Base-by-base conservation (phyloP, 106 monocot genomes). In the Phalaenopsis aphrodite region DNA sequence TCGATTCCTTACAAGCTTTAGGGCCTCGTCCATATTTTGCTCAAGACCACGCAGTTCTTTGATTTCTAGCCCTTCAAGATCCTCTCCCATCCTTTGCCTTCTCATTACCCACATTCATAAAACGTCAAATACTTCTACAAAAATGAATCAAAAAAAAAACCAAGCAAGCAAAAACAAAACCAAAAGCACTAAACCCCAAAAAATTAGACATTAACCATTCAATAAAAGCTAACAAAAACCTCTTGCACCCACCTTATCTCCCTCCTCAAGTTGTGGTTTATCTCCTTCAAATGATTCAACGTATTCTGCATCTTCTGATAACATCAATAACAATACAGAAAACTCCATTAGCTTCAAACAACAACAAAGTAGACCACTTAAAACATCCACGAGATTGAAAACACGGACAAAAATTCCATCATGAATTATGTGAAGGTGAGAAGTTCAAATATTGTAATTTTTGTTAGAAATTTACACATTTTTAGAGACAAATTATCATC, bases 1-100 rank as follows among this genome's bases (percentile, higher is more conserved):
- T 38, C 89, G 84, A 15, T 79, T 74, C 38, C 95, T 88, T 45
- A 93, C 93, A 67, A 82, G 77, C 77, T 81, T 89, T 75, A 91
- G 77, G 41, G 93, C 75, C 11, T 75, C 76, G 41, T 93, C 91
- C 72, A 95, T 77, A 82, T 86, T 87, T 85, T 91, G 89, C 85
- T 95, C 95, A 86, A 95, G 93, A 84, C 82, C 85, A 72, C 84
- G 91, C 91, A 95, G 86, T 83, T 95, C 88, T 55, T 87, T 71
- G 30, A 93, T 75, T 55, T 88, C 89, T 73, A 93, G 38, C 23
- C 75, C 91, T 58, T 88, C 91, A 47, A 93, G 77, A 57, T 93
- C 91, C 56, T 87, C 87, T 8, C 95, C 95, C 80, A 87, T 91
- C 55, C 91, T 81, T 82, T 95, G 93, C 89, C 95, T 95, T 41